A percentile compares a stretch with the other conserved stretches of the same genome.
phyloP scores from a whole-genome alignment of 495 filamentous ascomycete species.

The Penicillium longicatenatum region DNA sequence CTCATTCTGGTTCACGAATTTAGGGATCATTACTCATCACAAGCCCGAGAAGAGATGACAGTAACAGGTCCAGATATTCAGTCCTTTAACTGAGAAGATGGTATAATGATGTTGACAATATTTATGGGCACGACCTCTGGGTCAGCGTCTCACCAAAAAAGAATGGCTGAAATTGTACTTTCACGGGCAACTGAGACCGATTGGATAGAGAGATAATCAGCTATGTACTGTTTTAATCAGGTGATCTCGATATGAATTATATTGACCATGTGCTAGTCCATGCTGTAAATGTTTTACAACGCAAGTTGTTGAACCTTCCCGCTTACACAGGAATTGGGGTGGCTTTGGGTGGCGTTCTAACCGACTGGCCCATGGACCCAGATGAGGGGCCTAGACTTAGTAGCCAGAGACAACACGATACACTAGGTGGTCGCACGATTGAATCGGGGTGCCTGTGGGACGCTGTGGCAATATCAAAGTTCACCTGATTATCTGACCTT shows the following conservation, averaged over 20 bases:
- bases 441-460: not conserved
- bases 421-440: too few relatives aligned
- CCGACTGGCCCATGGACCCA: not conserved
- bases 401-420: too few relatives aligned
- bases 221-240: too few relatives aligned
- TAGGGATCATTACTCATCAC: constrained; percentile 4
- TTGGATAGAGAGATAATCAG: not conserved
- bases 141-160: not conserved
- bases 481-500: not conserved
- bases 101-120: not conserved
- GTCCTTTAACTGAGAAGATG: not conserved
- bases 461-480: not conserved
- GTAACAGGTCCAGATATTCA: not conserved
- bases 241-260: too few relatives aligned
- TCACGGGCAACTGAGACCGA: not conserved
- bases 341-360: not conserved
- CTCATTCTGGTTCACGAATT: constrained; percentile 5
- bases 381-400: not conserved
- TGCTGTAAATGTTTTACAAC: not conserved
- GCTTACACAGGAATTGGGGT: not conserved
- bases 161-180: constrained; percentile 3
- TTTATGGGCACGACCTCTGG: not conserved
- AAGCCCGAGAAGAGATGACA: constrained; percentile 4
- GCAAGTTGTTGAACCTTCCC: not conserved
- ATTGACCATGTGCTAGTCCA: too few relatives aligned